phyloP scores from a whole-genome alignment of 257 asterid genomes.

The Przewalskia tangutica region DNA sequence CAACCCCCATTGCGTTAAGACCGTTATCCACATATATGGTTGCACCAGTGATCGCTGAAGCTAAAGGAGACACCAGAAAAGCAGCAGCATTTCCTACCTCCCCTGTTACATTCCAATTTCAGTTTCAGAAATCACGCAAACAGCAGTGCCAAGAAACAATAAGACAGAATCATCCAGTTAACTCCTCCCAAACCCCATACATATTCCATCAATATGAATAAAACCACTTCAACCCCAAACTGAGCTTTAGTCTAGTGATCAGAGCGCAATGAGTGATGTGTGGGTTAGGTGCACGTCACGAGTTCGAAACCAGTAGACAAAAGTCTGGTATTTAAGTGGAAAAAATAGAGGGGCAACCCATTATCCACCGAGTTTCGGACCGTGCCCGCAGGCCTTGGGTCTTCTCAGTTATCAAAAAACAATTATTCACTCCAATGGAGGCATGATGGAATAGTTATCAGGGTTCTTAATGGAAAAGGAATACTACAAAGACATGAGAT shows the following conservation, averaged over 20 bases:
- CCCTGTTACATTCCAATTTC: slow-evolving; percentile 34
- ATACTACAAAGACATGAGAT: background rate
- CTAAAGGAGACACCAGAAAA: slow-evolving; percentile 61
- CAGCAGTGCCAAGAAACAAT: background rate
- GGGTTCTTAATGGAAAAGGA: background rate
- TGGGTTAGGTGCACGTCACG: too few relatives aligned
- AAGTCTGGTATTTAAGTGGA: background rate
- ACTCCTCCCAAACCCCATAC: background rate
- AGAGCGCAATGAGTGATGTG: too few relatives aligned
- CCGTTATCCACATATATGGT: slow-evolving; percentile 68
- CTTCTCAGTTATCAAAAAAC: background rate
- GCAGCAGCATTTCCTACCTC: slow-evolving; percentile 83
- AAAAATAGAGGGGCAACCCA: too few relatives aligned
- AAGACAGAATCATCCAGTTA: background rate
- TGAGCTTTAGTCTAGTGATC: too few relatives aligned
- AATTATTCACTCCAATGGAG: background rate
- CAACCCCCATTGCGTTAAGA: slow-evolving; percentile 75
- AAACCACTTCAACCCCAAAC: too few relatives aligned
- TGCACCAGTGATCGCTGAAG: slow-evolving; percentile 77
- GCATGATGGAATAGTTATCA: background rate
- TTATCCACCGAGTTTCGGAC: too few relatives aligned
- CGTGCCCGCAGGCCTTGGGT: too few relatives aligned
- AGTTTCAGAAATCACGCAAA: background rate
- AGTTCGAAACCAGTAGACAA: background rate
- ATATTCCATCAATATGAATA: background rate